Evolutionary conservation across 2,329 filamentous ascomycete species (phyloP), one percentile per base, ranked within the genome.

Genomic region (Claviceps quebecensis): DNA sequence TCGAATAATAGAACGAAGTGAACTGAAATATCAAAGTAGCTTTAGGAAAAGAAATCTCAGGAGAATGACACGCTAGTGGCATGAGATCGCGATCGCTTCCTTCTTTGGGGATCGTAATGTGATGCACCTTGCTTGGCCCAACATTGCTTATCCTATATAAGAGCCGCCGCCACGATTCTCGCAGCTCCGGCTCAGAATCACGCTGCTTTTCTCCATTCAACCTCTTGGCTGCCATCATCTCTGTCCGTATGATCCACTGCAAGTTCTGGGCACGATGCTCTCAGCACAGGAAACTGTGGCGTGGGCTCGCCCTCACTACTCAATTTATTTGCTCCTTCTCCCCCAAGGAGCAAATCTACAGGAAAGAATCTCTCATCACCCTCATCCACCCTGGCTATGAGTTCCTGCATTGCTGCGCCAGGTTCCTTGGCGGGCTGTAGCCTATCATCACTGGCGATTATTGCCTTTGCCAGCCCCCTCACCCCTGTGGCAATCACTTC

Each of bases 401-500:
- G 61, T 47, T 68, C 63, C 23, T 69, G 54, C 5, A 66, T 62
- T 1, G 56, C 61, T 1, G 59, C 62, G 8, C 54, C 56, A 2
- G 63, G 57, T 22, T 59, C 54, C 4, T 58, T 54, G 0, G 59
- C 34, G 16, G 56, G 55, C 23, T 58, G 60, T n/a, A 76, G 64
- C 16, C 70, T 64, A 39, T 58, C 57, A 50, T 75, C 70, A 7
- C 56, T 53, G 23, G 58, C 61, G 14, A 73, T 34, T 8, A 76
- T 58, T 3, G 64, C 65, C 50, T 63, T 64, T 0, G 70, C 68
- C 37, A 77, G 60, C 4, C 63, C 67, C 37, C 68, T 62, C 2
- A 67, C 64, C 0, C 74, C 75, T 2, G 65, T 57, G 0, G 63
- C 56, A 51, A 77, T 71, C 39, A 73, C 57, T 36, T 73, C 69